A percentile compares a stretch with the other conserved stretches of the same genome.
Conservation (phyloP, 1,284 basidiomycete genomes). For the Fomitopsis betulina region DNA sequence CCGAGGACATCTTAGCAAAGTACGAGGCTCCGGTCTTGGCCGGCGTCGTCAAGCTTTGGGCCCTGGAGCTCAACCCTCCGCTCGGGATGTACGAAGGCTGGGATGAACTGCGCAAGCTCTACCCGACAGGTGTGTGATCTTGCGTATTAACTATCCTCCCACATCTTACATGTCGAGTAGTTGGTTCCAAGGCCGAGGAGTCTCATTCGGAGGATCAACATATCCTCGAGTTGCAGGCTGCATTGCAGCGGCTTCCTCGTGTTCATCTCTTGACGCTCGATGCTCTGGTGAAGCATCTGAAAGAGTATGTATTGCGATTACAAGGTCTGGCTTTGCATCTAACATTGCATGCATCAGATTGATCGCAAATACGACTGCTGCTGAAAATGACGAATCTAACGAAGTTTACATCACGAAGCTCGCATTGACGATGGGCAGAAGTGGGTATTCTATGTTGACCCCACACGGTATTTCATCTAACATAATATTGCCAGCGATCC, state of each 20-base stretch:
- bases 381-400: slow-evolving; percentile 59
- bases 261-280: slow-evolving; percentile 84
- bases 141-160: neutral
- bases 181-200: slow-evolving; percentile 55
- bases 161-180: slow-evolving; percentile 22
- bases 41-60: slow-evolving; percentile 81
- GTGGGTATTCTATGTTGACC: slow-evolving; percentile 41
- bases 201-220: slow-evolving; percentile 51
- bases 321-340: neutral
- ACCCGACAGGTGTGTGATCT: slow-evolving; percentile 51
- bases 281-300: slow-evolving; percentile 75
- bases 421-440: slow-evolving; percentile 80
- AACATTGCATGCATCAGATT: slow-evolving; percentile 39
- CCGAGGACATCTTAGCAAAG: slow-evolving; percentile 60
- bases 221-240: slow-evolving; percentile 63
- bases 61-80: slow-evolving; percentile 82
- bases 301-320: slow-evolving; percentile 44
- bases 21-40: slow-evolving; percentile 87
- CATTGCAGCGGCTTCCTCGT: slow-evolving; percentile 72
- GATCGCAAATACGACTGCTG: slow-evolving; percentile 51
- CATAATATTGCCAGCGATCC: slow-evolving; percentile 49
- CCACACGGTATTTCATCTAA: neutral
- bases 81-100: slow-evolving; percentile 82
- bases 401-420: slow-evolving; percentile 84
- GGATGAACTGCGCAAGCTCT: slow-evolving; percentile 84